Percentiles rank a stretch among this genome's conserved stretches.
Conservation (phyloP, 257 asterid species). For the Anisodus tanguticus region DNA sequence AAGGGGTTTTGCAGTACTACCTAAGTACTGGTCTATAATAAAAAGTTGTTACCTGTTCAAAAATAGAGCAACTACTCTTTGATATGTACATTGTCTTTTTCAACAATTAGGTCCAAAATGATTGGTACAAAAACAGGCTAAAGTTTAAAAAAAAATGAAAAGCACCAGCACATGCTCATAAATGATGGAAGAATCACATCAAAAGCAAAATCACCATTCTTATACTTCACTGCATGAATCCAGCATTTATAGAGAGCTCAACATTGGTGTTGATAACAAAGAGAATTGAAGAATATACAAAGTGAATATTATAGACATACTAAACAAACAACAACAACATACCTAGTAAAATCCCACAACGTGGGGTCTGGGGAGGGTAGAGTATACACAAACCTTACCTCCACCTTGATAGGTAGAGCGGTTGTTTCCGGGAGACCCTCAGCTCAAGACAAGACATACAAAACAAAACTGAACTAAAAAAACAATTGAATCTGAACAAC, state of each 20-base stretch:
- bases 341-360: too few species aligned
- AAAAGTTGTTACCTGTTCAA: too few species aligned
- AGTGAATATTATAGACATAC: neutral
- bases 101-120: neutral
- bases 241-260: neutral
- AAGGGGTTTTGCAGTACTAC: too few species aligned
- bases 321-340: neutral
- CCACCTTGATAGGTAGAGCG: too few species aligned
- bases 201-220: neutral
- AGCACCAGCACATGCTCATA: neutral
- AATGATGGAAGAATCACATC: neutral
- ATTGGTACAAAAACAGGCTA: neutral
- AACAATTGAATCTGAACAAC: neutral
- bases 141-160: neutral
- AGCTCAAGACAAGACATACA: neutral
- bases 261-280: neutral
- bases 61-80: neutral
- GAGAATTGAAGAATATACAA: neutral
- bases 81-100: neutral
- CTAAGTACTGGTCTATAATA: too few species aligned
- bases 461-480: neutral
- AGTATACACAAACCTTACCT: too few species aligned
- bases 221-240: too few species aligned
- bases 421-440: too few species aligned
- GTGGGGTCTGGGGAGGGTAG: too few species aligned